These are phyloP conservation scores for Chenopodium quinoa DNA, from an alignment of 148 eudicot genomes.

Conservation along the genomic window DNA sequence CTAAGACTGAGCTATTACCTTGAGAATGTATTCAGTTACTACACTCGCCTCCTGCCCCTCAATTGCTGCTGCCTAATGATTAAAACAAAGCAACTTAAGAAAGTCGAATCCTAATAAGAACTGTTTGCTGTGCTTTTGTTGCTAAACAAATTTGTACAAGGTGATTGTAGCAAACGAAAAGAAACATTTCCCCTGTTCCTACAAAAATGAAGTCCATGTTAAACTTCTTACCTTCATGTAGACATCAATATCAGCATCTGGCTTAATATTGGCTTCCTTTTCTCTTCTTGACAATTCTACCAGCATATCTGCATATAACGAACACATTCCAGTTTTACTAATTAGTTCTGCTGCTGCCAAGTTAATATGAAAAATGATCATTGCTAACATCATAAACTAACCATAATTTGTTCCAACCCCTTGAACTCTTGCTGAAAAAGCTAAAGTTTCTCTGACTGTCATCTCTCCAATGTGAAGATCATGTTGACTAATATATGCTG, in stretches of 20 bases:
- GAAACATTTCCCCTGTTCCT: neutral
- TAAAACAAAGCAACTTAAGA: neutral
- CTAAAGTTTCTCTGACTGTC: conserved; percentile 63
- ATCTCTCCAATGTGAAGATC: conserved; percentile 57
- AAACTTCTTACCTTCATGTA: conserved; percentile 55
- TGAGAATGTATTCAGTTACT: conserved; percentile 71
- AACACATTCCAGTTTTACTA: neutral
- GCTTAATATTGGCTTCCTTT: conserved; percentile 64
- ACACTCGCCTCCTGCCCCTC: conserved; percentile 77
- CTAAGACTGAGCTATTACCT: conserved; percentile 38
- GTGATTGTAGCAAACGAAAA: neutral
- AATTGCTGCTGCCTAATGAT: conserved; percentile 58
- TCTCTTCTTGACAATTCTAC: conserved; percentile 61
- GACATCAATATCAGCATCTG: conserved; percentile 61
- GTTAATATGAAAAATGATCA: neutral
- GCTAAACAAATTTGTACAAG: neutral
- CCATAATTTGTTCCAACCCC: conserved; percentile 58
- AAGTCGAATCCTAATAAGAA: neutral
- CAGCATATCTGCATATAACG: conserved; percentile 45
- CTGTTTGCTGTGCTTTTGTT: too few relatives aligned
- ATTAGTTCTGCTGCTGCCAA: neutral
- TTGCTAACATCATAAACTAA: conserved; percentile 19
- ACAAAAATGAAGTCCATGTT: neutral
- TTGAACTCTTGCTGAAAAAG: conserved; percentile 59
- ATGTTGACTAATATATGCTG: conserved; percentile 60